phyloP scores from a whole-genome alignment of 257 asterid species.

The Agastache rugosa region DNA sequence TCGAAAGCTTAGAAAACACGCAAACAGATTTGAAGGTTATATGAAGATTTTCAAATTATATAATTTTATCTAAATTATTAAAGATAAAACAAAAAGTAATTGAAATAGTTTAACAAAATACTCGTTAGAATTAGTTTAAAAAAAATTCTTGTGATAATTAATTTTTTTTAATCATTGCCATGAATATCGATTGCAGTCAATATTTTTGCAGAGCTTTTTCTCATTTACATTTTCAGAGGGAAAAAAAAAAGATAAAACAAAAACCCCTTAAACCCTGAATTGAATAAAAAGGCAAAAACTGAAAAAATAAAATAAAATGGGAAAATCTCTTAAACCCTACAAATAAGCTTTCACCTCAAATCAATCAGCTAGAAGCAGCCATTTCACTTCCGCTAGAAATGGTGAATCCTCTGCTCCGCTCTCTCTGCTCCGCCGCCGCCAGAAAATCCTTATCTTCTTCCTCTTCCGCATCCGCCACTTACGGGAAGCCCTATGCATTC shows the following conservation, averaged over 20 bases:
- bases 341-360: conserved; percentile 3
- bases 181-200: too few species aligned
- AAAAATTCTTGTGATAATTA: too few species aligned
- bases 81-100: too few species aligned
- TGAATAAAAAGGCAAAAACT: background rate
- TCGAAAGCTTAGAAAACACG: too few species aligned
- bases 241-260: background rate
- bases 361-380: conserved; percentile 35
- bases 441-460: conserved; percentile 38
- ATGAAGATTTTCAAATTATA: too few species aligned
- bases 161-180: too few species aligned
- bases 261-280: conserved; percentile 16
- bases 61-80: too few species aligned
- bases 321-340: conserved; percentile 36
- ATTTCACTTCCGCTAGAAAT: conserved; percentile 46
- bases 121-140: too few species aligned
- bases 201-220: too few species aligned
- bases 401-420: conserved; percentile 73
- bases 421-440: conserved; percentile 62
- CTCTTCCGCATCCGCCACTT: conserved; percentile 34
- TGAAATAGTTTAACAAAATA: too few species aligned
- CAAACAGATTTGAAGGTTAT: too few species aligned
- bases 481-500: conserved; percentile 38
- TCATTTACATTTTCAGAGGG: too few species aligned
- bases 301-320: background rate